Percentiles rank a stretch among this genome's conserved stretches.
Conservation (phyloP, 2,329 filamentous ascomycete species). For the Botryotinia globosa region DNA sequence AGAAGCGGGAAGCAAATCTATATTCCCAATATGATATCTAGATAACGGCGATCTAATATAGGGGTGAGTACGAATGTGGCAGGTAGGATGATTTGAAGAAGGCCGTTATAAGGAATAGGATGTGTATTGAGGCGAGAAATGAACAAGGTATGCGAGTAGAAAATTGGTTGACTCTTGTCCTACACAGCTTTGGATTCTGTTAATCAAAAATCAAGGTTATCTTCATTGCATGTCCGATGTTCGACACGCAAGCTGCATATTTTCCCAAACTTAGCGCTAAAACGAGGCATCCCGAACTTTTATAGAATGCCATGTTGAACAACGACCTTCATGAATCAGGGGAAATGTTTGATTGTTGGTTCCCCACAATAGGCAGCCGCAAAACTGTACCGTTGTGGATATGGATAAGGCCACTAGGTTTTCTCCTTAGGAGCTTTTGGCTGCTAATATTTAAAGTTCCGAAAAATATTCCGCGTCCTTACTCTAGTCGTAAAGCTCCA, state of each 20-base stretch:
- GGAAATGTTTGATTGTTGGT: not conserved
- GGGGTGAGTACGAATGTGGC: not conserved
- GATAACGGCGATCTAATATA: not conserved
- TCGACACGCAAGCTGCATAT: not conserved
- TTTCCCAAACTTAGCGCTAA: not conserved
- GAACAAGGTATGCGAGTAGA: not conserved
- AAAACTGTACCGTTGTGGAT: not conserved
- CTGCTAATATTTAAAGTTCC: not conserved
- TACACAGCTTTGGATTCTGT: not conserved
- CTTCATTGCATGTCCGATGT: not conserved
- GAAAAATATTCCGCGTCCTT: not conserved
- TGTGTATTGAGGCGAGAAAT: not conserved
- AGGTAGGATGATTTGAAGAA: not conserved
- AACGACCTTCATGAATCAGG: conserved; percentile 42
- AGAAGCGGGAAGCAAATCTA: not conserved
- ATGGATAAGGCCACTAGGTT: not conserved
- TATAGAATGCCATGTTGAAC: not conserved
- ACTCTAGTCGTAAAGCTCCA: not conserved
- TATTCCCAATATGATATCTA: not conserved
- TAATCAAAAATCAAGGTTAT: not conserved
- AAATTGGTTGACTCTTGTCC: not conserved
- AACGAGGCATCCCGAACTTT: not conserved
- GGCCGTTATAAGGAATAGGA: not conserved
- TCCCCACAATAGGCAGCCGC: conserved; percentile 9
- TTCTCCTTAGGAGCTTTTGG: not conserved